phyloP scores from a whole-genome alignment of 2,329 filamentous ascomycete genomes.

The Microdochium bolleyi region DNA sequence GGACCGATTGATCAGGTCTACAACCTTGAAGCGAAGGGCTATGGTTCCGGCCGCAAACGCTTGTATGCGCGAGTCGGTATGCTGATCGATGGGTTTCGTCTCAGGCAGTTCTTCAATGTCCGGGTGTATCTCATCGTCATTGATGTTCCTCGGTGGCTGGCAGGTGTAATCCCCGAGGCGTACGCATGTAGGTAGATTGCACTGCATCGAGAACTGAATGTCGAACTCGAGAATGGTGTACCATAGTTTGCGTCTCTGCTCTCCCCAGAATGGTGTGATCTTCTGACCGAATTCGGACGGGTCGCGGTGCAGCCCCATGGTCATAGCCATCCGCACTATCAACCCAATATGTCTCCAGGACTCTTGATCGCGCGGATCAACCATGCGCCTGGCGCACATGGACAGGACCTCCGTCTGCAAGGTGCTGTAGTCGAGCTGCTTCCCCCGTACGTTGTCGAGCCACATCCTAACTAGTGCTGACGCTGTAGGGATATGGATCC shows the following conservation, averaged over 20 bases:
- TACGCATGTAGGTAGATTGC: constrained; percentile 41
- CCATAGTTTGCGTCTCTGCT: constrained; percentile 47
- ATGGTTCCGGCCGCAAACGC: constrained; percentile 45
- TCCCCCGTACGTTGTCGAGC: constrained; percentile 43
- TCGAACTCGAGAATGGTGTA: constrained; percentile 50
- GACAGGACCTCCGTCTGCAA: constrained; percentile 48
- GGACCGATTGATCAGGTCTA: constrained; percentile 40
- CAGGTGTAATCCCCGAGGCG: constrained; percentile 47
- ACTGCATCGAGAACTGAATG: constrained; percentile 43
- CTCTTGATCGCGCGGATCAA: constrained; percentile 37
- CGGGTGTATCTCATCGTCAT: constrained; percentile 40
- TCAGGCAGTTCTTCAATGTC: constrained; percentile 40
- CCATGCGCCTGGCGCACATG: constrained; percentile 43
- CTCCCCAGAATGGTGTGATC: constrained; percentile 42
- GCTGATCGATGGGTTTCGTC: constrained; percentile 40
- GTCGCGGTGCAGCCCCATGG: constrained; percentile 50
- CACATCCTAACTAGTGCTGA: constrained; percentile 45
- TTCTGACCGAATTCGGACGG: constrained; percentile 42
- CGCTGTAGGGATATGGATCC: constrained; percentile 49
- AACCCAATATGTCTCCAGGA: constrained; percentile 47
- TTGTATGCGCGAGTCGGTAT: constrained; percentile 45
- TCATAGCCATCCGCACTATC: constrained; percentile 49
- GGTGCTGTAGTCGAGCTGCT: constrained; percentile 42
- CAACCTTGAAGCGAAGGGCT: constrained; percentile 38
- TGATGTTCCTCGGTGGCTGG: constrained; percentile 42